Evolutionary conservation across 176 grass and related monocot species (phyloP).

Genomic region (Musa schizocarpa): DNA sequence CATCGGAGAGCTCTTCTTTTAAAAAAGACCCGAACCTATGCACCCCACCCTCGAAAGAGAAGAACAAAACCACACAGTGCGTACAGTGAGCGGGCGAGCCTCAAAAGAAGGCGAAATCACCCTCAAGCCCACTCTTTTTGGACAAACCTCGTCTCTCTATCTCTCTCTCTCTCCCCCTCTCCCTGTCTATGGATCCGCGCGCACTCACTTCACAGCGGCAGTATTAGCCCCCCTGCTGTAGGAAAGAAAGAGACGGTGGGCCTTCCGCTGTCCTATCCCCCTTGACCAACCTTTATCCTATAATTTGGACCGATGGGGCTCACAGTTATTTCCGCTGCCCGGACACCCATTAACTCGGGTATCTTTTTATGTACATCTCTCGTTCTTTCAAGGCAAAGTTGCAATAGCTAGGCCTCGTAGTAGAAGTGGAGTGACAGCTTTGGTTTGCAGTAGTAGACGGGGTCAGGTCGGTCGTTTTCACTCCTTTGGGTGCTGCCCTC

Average conservation of each 20-base stretch:
- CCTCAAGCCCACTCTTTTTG: background rate
- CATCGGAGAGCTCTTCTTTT: constrained; percentile 11
- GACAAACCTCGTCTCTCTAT: background rate
- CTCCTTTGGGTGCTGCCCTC: background rate
- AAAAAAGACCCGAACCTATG: background rate
- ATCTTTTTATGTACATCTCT: background rate
- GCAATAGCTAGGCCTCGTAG: background rate
- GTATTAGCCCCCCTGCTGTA: background rate
- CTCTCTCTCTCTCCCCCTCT: background rate
- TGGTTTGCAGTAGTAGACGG: background rate
- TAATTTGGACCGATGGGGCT: background rate
- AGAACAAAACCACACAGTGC: background rate
- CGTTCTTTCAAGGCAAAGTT: background rate
- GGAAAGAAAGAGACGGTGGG: background rate
- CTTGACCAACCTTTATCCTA: background rate
- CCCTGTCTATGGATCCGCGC: background rate
- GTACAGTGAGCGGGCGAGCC: background rate
- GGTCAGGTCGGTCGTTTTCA: background rate
- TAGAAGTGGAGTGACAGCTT: background rate
- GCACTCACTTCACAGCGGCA: background rate
- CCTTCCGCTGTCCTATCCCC: background rate
- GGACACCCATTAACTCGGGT: background rate
- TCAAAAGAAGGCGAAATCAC: background rate
- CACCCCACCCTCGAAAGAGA: background rate
- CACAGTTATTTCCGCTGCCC: background rate